phyloP scores from a whole-genome alignment of 1,139 yeast genomes.

The Taiozyma onychis region DNA sequence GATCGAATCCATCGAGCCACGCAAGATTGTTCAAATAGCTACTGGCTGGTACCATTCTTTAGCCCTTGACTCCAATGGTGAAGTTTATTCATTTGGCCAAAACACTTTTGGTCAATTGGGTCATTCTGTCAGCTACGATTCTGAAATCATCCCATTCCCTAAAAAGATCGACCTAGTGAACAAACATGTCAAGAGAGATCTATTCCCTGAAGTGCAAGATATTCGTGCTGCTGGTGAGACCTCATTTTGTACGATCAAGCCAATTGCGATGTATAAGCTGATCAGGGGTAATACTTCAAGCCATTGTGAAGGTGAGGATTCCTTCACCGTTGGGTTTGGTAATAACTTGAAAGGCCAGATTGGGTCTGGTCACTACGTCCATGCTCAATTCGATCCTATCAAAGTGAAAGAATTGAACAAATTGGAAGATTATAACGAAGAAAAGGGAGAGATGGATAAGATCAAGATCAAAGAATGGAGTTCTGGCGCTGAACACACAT shows the following conservation, averaged over 20 bases:
- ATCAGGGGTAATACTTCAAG: slow-evolving; percentile 13
- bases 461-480: slow-evolving; percentile 49
- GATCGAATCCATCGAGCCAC: slow-evolving; percentile 28
- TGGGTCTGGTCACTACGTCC: slow-evolving; percentile 72
- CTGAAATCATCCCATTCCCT: slow-evolving; percentile 69
- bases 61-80: slow-evolving; percentile 57
- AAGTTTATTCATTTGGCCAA: slow-evolving; percentile 78
- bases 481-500: slow-evolving; percentile 61
- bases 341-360: slow-evolving; percentile 85
- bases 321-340: slow-evolving; percentile 60
- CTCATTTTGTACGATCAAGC: slow-evolving; percentile 46
- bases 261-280: slow-evolving; percentile 24
- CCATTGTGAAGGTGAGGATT: slow-evolving; percentile 24
- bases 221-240: slow-evolving; percentile 68
- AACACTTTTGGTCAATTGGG: slow-evolving; percentile 83
- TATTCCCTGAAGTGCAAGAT: slow-evolving; percentile 38
- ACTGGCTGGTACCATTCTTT: slow-evolving; percentile 72
- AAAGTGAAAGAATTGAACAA: slow-evolving; percentile 47
- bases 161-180: slow-evolving; percentile 39
- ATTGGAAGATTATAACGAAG: slow-evolving; percentile 39
- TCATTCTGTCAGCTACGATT: slow-evolving; percentile 56
- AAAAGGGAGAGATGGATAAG: slow-evolving; percentile 18
- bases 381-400: slow-evolving; percentile 65
- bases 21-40: slow-evolving; percentile 55
- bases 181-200: slow-evolving; percentile 33